Conservation (phyloP, 257 asterid genomes). For the Solanum bulbocastanum region DNA sequence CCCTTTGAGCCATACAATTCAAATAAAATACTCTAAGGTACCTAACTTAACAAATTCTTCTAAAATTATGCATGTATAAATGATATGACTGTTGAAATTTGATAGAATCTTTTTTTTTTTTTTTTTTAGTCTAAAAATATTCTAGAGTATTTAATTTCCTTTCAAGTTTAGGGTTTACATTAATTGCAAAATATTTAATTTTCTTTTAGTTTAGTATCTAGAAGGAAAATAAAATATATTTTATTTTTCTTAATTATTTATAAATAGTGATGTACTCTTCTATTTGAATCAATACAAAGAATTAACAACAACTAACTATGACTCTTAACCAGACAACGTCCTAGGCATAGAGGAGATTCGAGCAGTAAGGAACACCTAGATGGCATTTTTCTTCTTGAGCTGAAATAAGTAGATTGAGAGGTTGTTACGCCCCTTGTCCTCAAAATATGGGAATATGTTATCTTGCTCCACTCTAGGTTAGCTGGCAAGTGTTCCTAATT, state of each 20-base stretch:
- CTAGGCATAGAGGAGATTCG: not conserved
- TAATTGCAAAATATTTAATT: too few species aligned
- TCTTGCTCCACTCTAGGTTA: not conserved
- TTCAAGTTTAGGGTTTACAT: too few species aligned
- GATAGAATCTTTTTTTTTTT: too few species aligned
- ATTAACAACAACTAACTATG: not conserved
- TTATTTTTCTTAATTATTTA: too few species aligned
- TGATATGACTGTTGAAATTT: not conserved
- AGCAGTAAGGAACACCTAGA: not conserved
- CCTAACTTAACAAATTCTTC: not conserved
- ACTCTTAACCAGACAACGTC: not conserved
- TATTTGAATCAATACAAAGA: too few species aligned
- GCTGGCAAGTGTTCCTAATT: not conserved
- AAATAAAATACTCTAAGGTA: not conserved
- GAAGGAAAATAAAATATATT: too few species aligned
- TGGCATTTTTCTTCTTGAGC: too few species aligned
- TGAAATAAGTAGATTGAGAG: not conserved
- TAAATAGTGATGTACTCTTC: too few species aligned
- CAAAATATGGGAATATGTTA: not conserved
- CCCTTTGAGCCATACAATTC: not conserved
- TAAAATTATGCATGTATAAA: not conserved
- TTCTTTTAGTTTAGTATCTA: too few species aligned
- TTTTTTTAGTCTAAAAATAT: too few species aligned
- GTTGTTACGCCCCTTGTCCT: not conserved
- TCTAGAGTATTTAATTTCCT: too few species aligned